Percentiles rank a stretch among this genome's conserved stretches.
Conservation (phyloP, 139 green algal genomes). For the Chlamydomonas sp. region DNA sequence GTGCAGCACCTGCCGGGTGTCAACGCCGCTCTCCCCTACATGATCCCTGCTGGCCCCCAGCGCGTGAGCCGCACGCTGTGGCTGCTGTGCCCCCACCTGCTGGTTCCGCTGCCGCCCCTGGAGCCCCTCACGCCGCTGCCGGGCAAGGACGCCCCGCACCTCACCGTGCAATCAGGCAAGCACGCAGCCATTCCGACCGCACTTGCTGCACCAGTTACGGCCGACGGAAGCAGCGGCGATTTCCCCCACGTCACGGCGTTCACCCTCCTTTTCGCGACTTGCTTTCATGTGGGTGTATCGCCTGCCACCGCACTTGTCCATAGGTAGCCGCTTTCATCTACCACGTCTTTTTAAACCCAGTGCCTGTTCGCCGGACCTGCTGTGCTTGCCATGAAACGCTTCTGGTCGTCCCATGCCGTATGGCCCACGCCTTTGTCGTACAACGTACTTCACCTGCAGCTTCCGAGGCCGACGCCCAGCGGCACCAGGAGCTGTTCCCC, state of each 20-base stretch:
- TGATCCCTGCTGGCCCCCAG: neutral
- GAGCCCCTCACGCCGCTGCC: conserved; percentile 33
- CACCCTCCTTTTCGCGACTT: too few species aligned
- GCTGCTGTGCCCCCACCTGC: conserved; percentile 41
- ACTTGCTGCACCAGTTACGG: too few species aligned
- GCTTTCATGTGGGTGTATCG: too few species aligned
- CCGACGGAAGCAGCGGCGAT: too few species aligned
- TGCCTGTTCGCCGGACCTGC: too few species aligned
- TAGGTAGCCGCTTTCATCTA: too few species aligned
- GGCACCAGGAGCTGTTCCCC: conserved; percentile 56
- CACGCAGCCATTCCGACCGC: neutral
- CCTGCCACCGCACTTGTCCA: too few species aligned
- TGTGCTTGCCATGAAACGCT: too few species aligned
- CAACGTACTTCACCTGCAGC: conserved; percentile 3
- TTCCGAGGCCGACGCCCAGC: conserved; percentile 29
- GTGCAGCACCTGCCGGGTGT: neutral
- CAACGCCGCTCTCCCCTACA: neutral
- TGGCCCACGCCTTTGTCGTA: too few species aligned
- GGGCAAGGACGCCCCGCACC: conserved; percentile 35
- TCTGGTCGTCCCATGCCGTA: too few species aligned
- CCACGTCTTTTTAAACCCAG: too few species aligned
- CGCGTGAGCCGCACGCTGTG: conserved; percentile 47
- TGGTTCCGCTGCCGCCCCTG: conserved; percentile 40
- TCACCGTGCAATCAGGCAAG: conserved; percentile 29
- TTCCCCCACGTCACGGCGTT: too few species aligned